phyloP scores from a whole-genome alignment of 192 early-diverging fungal genomes.

The Coemansia sp. region DNA sequence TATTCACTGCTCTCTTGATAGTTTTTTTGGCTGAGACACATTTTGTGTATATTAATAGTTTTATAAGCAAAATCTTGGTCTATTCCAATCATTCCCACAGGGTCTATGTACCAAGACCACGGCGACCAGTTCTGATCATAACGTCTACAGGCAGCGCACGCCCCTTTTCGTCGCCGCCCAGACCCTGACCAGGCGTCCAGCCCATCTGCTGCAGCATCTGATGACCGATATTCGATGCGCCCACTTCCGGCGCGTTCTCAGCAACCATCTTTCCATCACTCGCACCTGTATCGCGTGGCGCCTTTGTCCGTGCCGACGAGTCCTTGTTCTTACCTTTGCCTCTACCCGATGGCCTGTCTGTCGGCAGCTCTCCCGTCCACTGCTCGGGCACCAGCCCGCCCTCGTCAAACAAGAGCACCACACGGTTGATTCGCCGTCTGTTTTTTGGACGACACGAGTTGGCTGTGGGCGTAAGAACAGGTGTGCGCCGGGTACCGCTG shows the following conservation, averaged over 20 bases:
- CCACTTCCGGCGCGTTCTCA: constrained; percentile 41
- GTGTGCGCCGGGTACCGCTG: constrained; percentile 26
- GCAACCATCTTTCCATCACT: constrained; percentile 40
- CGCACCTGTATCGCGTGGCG: background rate
- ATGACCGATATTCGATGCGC: constrained; percentile 51
- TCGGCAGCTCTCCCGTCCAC: constrained; percentile 16
- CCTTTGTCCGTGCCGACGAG: background rate
- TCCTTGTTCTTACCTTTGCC: constrained; percentile 6
- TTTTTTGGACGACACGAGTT: constrained; percentile 26
- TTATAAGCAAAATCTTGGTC: no score
- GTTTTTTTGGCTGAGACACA: no score
- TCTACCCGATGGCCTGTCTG: constrained; percentile 5
- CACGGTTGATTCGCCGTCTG: constrained; percentile 31
- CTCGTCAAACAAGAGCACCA: constrained; percentile 34
- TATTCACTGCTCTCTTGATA: no score
- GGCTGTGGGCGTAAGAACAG: constrained; percentile 32
- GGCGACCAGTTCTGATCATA: constrained; percentile 44
- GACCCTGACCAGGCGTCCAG: constrained; percentile 51
- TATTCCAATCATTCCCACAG: no score
- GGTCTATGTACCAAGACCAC: constrained; percentile 43
- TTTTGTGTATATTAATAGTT: no score
- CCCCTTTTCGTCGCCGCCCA: constrained; percentile 44
- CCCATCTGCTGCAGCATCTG: constrained; percentile 56
- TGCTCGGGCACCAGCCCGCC: constrained; percentile 34
- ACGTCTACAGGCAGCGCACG: constrained; percentile 46